Evolutionary conservation across 208 protist genomes (phyloP), one percentile per base, ranked within the genome.

Genomic region (Naegleria fowleri): DNA sequence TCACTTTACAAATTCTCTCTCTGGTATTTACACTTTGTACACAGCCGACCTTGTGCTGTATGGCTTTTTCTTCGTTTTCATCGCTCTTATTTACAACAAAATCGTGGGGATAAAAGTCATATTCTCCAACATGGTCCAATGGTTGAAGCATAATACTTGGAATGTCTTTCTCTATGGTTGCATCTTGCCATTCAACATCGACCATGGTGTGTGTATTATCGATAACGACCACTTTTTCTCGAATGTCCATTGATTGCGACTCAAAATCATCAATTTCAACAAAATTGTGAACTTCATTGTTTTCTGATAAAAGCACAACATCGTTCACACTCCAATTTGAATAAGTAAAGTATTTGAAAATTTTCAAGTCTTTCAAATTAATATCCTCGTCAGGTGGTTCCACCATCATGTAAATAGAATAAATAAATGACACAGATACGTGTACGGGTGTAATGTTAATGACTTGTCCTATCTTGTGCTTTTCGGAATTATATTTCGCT

Each of bases 151-250:
- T 13, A n/a, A 16, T 87, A 33, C 39, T 51, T 29, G 16, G 11
- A 0, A 87, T 0, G 11, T 87, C n/a, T 41, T 51, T 16, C 48
- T 87, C 38, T 15, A 87, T 33, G 19, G 83, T 52, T 29, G 38
- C 83, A 51, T 87, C 83, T 55, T 87, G 36, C 83, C 83, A 87
- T 33, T 55, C 11, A 19, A 87, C 41, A 52, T 87, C 83, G n/a
- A 52, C 33, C 4, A 41, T 1, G 7, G 83, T 87, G 19, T 87
- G 48, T 7, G 83, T 87, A 51, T n/a, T 16, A 29, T 55, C 16
- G 13, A 87, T 51, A 16, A 33, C 41, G 38, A 87, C 40, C 41
- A 36, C 25, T n/a, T 75, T n/a, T 75, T 75, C 19, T 75, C 58
- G 13, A 29, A 75, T 16, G 25, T 75, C 58, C 25, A n/a, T 29